phyloP scores from a whole-genome alignment of 768 basidiomycete genomes.

The Tylopilus vinaceipallidus region DNA sequence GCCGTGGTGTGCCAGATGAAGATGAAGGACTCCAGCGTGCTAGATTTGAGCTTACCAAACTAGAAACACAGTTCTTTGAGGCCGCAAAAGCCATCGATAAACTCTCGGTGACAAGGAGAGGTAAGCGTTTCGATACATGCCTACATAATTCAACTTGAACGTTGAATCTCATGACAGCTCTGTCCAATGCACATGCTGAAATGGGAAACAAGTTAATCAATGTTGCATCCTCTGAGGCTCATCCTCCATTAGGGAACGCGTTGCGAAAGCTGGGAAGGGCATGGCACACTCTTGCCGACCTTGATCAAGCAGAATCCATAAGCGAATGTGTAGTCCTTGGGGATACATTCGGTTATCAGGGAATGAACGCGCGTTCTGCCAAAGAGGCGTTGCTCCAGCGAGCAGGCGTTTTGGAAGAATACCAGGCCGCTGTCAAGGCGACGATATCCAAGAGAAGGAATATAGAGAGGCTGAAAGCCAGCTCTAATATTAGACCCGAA shows the following conservation, averaged over 20 bases:
- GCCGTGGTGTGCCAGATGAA: constrained; percentile 85
- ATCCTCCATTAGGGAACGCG: constrained; percentile 80
- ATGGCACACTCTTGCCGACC: constrained; percentile 84
- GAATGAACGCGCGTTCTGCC: constrained; percentile 93
- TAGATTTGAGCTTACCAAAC: constrained; percentile 85
- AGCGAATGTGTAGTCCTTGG: constrained; percentile 94
- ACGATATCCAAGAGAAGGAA: constrained; percentile 91
- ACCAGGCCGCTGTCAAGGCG: constrained; percentile 88
- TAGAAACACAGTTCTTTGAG: constrained; percentile 91
- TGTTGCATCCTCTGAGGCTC: constrained; percentile 85
- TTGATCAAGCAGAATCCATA: constrained; percentile 88
- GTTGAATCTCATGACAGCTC: constrained; percentile 43
- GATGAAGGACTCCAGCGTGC: constrained; percentile 91
- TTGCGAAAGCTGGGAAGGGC: constrained; percentile 82
- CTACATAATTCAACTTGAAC: neutral
- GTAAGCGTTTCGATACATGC: constrained; percentile 39
- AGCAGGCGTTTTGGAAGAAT: constrained; percentile 89
- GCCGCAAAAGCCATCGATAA: constrained; percentile 90
- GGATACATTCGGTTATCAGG: constrained; percentile 96
- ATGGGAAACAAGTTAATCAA: constrained; percentile 93
- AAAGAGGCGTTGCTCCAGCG: constrained; percentile 93
- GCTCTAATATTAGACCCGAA: constrained; percentile 80
- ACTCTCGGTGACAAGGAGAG: constrained; percentile 74
- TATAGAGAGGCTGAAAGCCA: constrained; percentile 86
- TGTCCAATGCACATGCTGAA: constrained; percentile 78